Evolutionary conservation across 192 early-diverging fungal genomes (phyloP).

Genomic region (Coemansia sp.): DNA sequence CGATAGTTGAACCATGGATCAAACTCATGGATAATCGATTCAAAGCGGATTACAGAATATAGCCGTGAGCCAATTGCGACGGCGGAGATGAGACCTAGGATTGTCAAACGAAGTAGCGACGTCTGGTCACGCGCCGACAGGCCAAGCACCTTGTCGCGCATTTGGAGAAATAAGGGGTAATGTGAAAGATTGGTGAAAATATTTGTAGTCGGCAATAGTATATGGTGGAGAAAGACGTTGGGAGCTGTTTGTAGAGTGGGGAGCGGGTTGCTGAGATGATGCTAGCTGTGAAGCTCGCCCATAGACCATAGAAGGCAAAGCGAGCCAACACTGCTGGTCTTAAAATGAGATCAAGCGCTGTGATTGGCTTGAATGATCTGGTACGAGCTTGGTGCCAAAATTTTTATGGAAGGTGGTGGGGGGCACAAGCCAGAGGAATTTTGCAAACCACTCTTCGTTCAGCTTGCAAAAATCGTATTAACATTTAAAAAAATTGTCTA

Average conservation of each 20-base stretch:
- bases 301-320: too few relatives aligned
- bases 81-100: conserved; percentile 83
- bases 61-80: conserved; percentile 89
- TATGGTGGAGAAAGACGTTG: background rate
- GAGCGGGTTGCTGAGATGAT: background rate
- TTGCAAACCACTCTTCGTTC: background rate
- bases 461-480: background rate
- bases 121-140: conserved; percentile 49
- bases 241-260: background rate
- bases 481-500: too few relatives aligned
- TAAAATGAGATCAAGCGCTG: background rate
- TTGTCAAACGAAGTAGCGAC: conserved; percentile 75
- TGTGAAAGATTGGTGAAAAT: conserved; percentile 8
- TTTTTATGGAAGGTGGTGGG: background rate
- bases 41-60: conserved; percentile 97
- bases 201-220: background rate
- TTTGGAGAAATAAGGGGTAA: conserved; percentile 34
- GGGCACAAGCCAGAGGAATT: background rate
- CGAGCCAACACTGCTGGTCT: background rate
- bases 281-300: background rate
- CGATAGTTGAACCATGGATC: conserved; percentile 99
- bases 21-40: conserved; percentile 99
- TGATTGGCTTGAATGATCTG: background rate
- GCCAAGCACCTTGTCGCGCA: conserved; percentile 47
- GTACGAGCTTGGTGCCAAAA: background rate